Evolutionary conservation across 306 rosid species (phyloP).

Genomic region (Vicia villosa): DNA sequence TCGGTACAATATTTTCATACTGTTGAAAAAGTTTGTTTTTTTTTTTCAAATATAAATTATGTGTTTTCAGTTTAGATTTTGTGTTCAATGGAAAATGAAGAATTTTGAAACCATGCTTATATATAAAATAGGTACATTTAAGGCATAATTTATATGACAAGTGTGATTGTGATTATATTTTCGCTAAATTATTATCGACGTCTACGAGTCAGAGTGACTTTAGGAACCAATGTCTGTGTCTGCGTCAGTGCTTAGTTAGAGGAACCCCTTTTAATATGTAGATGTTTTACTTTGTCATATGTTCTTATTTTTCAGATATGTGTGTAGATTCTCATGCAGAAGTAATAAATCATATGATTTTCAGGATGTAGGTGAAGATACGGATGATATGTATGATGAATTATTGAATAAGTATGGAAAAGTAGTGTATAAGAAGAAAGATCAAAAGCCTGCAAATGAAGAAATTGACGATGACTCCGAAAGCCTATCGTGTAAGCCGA

Average conservation of each 20-base stretch:
- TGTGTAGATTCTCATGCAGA: too few relatives aligned
- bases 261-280: too few relatives aligned
- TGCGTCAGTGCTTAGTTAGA: too few relatives aligned
- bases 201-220: too few relatives aligned
- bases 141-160: neutral
- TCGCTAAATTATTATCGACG: neutral
- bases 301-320: too few relatives aligned
- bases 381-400: conserved; percentile 86
- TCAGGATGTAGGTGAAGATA: conserved; percentile 77
- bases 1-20: conserved; percentile 43
- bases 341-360: conserved; percentile 24
- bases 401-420: conserved; percentile 80
- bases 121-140: neutral
- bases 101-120: conserved; percentile 8
- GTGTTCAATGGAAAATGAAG: conserved; percentile 22
- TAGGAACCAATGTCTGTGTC: too few relatives aligned
- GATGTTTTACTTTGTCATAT: too few relatives aligned
- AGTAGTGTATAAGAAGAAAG: conserved; percentile 72
- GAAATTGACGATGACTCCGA: conserved; percentile 94
- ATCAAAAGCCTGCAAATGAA: conserved; percentile 60
- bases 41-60: neutral
- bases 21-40: neutral
- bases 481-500: conserved; percentile 84
- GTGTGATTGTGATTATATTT: too few relatives aligned
- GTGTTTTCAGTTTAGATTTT: conserved; percentile 20